A percentile compares a stretch with the other conserved stretches of the same genome.
These are phyloP conservation scores for Bromus sterilis DNA, from an alignment of 176 grass and related monocot genomes.

Conservation along the genomic window DNA sequence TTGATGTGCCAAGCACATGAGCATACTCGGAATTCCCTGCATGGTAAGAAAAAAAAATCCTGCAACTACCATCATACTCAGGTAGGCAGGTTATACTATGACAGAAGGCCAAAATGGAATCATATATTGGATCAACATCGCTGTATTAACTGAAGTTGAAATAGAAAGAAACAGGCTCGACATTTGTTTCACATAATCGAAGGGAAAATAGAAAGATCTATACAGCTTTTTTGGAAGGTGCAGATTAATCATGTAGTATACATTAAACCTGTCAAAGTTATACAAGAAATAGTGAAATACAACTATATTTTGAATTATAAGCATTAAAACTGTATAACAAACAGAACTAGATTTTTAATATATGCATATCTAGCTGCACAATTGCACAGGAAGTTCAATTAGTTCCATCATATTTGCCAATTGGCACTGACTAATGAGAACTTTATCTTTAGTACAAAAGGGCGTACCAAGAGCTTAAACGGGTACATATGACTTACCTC, in stretches of 20 bases:
- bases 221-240: background rate
- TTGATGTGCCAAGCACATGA: background rate
- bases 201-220: background rate
- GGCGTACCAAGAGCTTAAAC: background rate
- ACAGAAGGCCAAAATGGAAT: background rate
- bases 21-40: background rate
- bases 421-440: background rate
- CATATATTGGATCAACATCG: background rate
- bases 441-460: constrained; percentile 10
- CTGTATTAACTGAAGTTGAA: background rate
- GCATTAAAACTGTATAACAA: background rate
- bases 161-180: background rate
- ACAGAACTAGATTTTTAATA: background rate
- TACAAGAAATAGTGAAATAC: background rate
- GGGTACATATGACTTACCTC: constrained; percentile 40
- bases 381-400: background rate
- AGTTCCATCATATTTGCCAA: background rate
- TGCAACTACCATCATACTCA: background rate
- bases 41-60: background rate
- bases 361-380: background rate
- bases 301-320: background rate
- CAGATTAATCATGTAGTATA: background rate
- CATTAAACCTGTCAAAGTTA: background rate
- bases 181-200: background rate
- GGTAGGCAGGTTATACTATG: background rate